A percentile compares a stretch with the other conserved stretches of the same genome.
These are phyloP conservation scores for Leishmania guyanensis DNA, from an alignment of 208 protist species.

Conservation along the genomic window DNA sequence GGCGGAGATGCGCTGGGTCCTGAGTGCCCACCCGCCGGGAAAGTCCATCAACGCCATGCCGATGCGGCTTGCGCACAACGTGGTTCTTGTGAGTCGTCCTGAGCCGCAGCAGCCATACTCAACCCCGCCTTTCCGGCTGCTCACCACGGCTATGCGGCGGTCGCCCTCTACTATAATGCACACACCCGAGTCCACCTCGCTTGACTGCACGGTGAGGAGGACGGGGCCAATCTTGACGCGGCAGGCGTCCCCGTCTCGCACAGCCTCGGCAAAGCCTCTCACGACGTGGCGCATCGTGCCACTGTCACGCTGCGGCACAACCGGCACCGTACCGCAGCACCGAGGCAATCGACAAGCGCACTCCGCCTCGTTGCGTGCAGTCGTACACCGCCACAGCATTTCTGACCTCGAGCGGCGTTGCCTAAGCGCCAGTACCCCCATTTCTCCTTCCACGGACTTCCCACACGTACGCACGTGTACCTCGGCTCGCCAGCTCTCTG, in stretches of 20 bases:
- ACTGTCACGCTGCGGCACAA: not conserved
- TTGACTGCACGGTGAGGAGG: not conserved
- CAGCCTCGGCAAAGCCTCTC: not conserved
- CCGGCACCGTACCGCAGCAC: too few relatives aligned
- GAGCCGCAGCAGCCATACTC: not conserved
- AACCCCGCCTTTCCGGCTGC: not conserved
- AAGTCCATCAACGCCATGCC: slow-evolving; percentile 3
- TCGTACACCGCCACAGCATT: not conserved
- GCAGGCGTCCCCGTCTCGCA: not conserved
- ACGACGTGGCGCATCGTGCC: not conserved
- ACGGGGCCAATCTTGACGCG: not conserved
- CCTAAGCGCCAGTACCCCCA: not conserved
- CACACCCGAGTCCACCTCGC: not conserved
- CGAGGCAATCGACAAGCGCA: not conserved
- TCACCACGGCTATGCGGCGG: not conserved
- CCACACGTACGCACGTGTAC: not conserved
- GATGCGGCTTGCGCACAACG: not conserved
- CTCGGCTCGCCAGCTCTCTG: slow-evolving; percentile 12
- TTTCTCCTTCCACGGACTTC: not conserved
- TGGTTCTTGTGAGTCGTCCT: not conserved
- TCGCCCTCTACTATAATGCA: not conserved
- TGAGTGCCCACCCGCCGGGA: slow-evolving; percentile 7
- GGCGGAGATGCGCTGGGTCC: slow-evolving; percentile 20
- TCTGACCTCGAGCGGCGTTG: too few relatives aligned
- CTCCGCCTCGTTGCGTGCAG: not conserved